Evolutionary conservation across 257 asterid genomes (phyloP).

Genomic region (Schizonepeta tenuifolia): DNA sequence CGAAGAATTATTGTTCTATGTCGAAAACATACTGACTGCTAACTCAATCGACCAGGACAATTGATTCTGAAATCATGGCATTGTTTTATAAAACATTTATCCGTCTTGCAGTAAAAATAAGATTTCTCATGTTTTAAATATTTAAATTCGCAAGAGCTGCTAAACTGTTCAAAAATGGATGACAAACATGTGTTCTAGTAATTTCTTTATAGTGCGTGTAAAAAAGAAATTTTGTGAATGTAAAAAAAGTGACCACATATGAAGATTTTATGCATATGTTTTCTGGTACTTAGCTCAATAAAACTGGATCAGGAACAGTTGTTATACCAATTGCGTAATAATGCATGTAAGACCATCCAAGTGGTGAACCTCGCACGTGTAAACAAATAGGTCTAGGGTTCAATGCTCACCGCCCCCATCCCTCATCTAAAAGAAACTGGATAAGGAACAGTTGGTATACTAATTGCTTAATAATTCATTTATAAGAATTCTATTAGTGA

Average conservation of each 20-base stretch:
- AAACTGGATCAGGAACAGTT: constrained; percentile 5
- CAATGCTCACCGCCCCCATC: no score
- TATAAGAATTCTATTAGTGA: no score
- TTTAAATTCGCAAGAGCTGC: neutral
- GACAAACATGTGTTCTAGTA: no score
- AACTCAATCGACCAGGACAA: no score
- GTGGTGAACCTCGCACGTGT: no score
- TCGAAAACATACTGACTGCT: constrained; percentile 17
- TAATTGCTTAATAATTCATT: no score
- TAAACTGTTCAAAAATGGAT: neutral
- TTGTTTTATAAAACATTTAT: neutral
- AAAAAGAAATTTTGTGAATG: constrained; percentile 8
- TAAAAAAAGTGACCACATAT: neutral
- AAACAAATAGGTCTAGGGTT: no score
- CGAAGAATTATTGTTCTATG: neutral
- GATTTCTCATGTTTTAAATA: neutral
- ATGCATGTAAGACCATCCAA: neutral
- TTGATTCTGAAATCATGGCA: neutral
- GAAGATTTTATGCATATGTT: neutral
- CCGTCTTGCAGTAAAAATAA: neutral
- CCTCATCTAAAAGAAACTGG: no score
- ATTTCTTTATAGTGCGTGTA: neutral
- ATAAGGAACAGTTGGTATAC: no score
- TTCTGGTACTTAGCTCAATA: neutral
- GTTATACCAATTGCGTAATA: neutral